Percentiles rank a stretch among this genome's conserved stretches.
These are phyloP conservation scores for Backusella parvicylindrica DNA, from an alignment of 192 early-diverging fungal genomes.

Conservation along the genomic window DNA sequence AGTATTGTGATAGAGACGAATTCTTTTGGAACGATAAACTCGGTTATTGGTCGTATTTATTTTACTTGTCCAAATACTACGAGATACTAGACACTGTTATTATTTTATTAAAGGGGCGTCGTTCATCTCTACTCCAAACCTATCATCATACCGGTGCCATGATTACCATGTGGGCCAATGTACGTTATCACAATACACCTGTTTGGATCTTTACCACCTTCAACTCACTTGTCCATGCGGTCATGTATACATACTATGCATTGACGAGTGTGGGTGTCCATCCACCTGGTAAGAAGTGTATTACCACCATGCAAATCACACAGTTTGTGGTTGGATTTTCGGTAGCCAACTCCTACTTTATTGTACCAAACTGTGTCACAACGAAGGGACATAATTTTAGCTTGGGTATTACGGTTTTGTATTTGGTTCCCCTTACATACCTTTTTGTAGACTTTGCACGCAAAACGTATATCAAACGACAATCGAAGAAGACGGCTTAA, in stretches of 20 bases:
- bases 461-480: constrained; percentile 59
- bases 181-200: constrained; percentile 61
- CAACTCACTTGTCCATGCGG: constrained; percentile 84
- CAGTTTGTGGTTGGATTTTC: constrained; percentile 78
- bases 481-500: background rate
- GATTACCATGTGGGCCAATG: constrained; percentile 71
- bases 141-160: constrained; percentile 88
- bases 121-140: constrained; percentile 75
- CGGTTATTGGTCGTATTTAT: constrained; percentile 79
- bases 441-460: constrained; percentile 79
- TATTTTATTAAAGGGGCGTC: constrained; percentile 74
- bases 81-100: constrained; percentile 87
- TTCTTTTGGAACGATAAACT: constrained; percentile 66
- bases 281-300: constrained; percentile 75
- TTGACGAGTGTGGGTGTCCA: constrained; percentile 67
- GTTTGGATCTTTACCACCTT: constrained; percentile 78
- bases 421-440: constrained; percentile 70
- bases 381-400: constrained; percentile 49
- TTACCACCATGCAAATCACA: constrained; percentile 79
- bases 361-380: constrained; percentile 53
- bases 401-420: constrained; percentile 58
- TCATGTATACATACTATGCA: constrained; percentile 87
- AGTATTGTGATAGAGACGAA: constrained; percentile 62
- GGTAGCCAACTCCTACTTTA: constrained; percentile 63
- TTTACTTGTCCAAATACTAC: constrained; percentile 87